Conservation (phyloP, 352 stramenopile species). For the Phytophthora uliginosa region DNA sequence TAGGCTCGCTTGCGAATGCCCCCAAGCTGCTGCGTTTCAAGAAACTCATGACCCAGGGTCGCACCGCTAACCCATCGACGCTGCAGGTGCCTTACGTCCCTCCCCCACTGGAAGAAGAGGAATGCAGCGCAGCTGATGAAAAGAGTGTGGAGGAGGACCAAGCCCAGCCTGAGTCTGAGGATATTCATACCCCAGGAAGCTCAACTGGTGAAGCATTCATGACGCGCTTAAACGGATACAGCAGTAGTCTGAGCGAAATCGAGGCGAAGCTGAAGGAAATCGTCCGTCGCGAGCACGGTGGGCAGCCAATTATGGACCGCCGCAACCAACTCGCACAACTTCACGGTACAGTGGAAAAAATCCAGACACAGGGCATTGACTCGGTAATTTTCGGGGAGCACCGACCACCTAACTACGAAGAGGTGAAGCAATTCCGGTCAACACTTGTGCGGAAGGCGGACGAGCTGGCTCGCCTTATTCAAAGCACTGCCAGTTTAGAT, state of each 20-base stretch:
- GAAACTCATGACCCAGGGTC: conserved; percentile 82
- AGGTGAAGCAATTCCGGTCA: conserved; percentile 77
- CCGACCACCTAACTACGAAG: conserved; percentile 72
- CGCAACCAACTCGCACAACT: conserved; percentile 81
- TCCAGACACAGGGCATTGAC: conserved; percentile 85
- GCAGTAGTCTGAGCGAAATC: conserved; percentile 51
- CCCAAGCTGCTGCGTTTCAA: conserved; percentile 88
- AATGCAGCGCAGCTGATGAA: conserved; percentile 26
- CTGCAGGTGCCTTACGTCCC: conserved; percentile 78
- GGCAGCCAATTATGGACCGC: conserved; percentile 48
- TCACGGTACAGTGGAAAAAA: conserved; percentile 79
- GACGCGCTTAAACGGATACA: conserved; percentile 56
- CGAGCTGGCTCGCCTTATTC: conserved; percentile 70
- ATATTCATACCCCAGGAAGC: conserved; percentile 24
- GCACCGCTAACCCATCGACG: conserved; percentile 78
- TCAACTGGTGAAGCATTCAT: conserved; percentile 50
- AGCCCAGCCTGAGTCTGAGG: conserved; percentile 31
- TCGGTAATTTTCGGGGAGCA: conserved; percentile 81
- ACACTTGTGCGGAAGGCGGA: conserved; percentile 74
- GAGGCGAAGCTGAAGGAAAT: conserved; percentile 66
- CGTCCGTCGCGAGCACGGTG: conserved; percentile 54
- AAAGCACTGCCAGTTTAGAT: conserved; percentile 49
- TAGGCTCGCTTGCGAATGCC: conserved; percentile 61
- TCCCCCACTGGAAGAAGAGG: conserved; percentile 58
- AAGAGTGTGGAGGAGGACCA: conserved; percentile 28